Conservation (phyloP, 768 basidiomycete genomes). For the Agaricus subrufescens region DNA sequence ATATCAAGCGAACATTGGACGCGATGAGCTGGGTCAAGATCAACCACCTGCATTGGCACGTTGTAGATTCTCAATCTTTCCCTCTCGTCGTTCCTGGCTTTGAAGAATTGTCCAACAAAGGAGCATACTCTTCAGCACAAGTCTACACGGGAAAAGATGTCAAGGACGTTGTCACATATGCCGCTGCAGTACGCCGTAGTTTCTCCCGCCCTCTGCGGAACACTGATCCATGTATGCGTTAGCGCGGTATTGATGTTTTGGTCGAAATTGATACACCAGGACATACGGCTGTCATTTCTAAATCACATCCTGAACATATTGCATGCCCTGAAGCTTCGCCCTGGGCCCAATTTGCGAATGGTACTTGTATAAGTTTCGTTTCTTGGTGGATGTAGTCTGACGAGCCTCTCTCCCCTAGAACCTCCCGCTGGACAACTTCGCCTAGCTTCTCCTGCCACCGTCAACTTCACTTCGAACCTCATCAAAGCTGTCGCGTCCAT, state of each 20-base stretch:
- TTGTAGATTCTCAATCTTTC: constrained; percentile 76
- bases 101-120: constrained; percentile 56
- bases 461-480: constrained; percentile 53
- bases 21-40: constrained; percentile 78
- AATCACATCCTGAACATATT: constrained; percentile 67
- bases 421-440: constrained; percentile 84
- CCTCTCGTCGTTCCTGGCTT: constrained; percentile 58
- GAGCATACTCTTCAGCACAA: constrained; percentile 58
- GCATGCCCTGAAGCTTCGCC: constrained; percentile 59
- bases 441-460: constrained; percentile 55
- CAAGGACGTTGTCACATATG: constrained; percentile 56
- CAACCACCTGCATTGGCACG: constrained; percentile 80
- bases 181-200: constrained; percentile 46
- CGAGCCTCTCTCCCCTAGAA: constrained; percentile 26
- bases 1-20: constrained; percentile 66
- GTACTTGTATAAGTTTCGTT: neutral
- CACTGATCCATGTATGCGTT: neutral
- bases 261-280: constrained; percentile 84
- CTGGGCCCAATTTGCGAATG: constrained; percentile 54
- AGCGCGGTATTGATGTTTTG: constrained; percentile 74
- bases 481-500: constrained; percentile 47
- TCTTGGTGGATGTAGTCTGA: too few relatives aligned
- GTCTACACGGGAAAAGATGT: constrained; percentile 55
- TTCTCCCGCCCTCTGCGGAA: constrained; percentile 28
- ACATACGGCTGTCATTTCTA: constrained; percentile 64